phyloP scores from a whole-genome alignment of 1,139 yeast genomes.

The Kurtzmaniella natalensis region DNA sequence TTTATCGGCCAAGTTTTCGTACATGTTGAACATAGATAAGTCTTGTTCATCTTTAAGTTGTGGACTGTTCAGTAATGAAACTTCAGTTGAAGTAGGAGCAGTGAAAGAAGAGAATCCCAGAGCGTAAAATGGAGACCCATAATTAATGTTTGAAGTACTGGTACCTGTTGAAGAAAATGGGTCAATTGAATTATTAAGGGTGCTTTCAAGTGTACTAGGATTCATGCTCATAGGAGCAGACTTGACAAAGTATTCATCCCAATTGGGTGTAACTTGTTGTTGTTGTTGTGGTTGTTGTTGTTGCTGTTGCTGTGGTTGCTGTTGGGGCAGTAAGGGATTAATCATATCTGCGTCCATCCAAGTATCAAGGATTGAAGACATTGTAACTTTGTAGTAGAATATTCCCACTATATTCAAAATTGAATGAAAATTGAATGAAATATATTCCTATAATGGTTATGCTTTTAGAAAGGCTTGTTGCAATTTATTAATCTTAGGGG shows the following conservation, averaged over 20 bases:
- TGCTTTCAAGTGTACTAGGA: constrained; percentile 11
- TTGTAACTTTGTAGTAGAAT: no score
- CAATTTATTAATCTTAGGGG: no score
- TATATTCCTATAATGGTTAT: no score
- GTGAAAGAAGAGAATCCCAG: background rate
- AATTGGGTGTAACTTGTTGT: constrained; percentile 15
- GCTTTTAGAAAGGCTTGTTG: no score
- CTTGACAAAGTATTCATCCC: constrained; percentile 18
- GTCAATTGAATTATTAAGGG: background rate
- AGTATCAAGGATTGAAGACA: constrained; percentile 1
- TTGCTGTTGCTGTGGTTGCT: constrained; percentile 14
- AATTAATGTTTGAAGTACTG: no score
- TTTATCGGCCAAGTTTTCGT: constrained; percentile 13
- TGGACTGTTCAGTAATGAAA: constrained; percentile 11
- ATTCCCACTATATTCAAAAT: no score
- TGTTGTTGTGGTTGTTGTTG: constrained; percentile 15
- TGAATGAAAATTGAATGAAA: no score
- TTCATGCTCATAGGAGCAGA: constrained; percentile 17
- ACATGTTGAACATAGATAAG: constrained; percentile 9
- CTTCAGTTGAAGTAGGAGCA: constrained; percentile 5
- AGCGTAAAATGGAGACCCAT: background rate
- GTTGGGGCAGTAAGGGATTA: constrained; percentile 11
- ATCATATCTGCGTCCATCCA: constrained; percentile 4
- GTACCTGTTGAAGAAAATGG: background rate
- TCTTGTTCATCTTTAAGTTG: constrained; percentile 10